Conservation (phyloP, 148 eudicot genomes). For the Spergularia bocconei region DNA sequence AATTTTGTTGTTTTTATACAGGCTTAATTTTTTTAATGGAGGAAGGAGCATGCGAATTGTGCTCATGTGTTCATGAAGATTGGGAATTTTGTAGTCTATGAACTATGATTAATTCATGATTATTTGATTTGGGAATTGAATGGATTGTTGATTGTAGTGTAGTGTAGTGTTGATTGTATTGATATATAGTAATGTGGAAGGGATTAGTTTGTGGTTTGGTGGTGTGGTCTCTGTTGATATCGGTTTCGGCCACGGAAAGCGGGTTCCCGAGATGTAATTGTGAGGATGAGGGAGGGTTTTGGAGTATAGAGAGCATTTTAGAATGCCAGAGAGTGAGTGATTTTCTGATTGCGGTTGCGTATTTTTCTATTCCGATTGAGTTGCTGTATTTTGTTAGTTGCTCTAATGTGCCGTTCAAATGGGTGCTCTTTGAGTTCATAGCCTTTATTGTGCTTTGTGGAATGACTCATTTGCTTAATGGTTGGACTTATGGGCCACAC, state of each 20-base stretch:
- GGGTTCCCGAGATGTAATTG: constrained; percentile 52
- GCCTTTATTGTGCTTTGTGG: constrained; percentile 96
- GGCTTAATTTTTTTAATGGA: constrained; percentile 17
- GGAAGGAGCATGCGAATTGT: constrained; percentile 20
- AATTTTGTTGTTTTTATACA: constrained; percentile 14
- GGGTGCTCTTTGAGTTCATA: constrained; percentile 81
- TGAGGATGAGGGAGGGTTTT: constrained; percentile 69
- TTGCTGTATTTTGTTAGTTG: constrained; percentile 84
- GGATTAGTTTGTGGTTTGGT: constrained; percentile 37
- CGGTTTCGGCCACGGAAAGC: constrained; percentile 37
- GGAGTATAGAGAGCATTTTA: constrained; percentile 63
- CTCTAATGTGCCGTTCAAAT: constrained; percentile 81
- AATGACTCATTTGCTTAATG: constrained; percentile 84
- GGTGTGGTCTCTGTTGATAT: constrained; percentile 35
- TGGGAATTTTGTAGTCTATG: constrained; percentile 11
- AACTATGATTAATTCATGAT: background rate
- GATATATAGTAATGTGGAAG: constrained; percentile 52
- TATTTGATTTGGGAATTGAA: constrained; percentile 5
- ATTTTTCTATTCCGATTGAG: constrained; percentile 89
- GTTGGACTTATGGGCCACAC: constrained; percentile 86
- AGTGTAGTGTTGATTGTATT: background rate
- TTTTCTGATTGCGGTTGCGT: constrained; percentile 85
- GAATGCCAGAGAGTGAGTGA: constrained; percentile 74
- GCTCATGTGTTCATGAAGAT: background rate
- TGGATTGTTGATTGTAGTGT: constrained; percentile 12